Evolutionary conservation across 2,329 filamentous ascomycete species (phyloP).

Genomic region (Aspergillus brunneoviolaceus): DNA sequence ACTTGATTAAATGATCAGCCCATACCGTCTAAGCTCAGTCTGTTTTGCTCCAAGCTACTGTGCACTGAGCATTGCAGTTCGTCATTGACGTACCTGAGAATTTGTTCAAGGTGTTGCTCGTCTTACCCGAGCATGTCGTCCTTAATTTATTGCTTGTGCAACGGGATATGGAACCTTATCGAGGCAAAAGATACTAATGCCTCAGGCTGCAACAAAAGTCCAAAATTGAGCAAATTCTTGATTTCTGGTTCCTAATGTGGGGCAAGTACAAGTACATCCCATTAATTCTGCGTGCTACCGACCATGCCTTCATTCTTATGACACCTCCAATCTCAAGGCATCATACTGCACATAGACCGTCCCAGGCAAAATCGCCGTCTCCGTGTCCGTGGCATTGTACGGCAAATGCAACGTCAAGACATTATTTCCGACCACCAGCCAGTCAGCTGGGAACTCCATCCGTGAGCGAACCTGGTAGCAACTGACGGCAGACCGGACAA

Average conservation of each 20-base stretch:
- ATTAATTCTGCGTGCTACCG: background rate
- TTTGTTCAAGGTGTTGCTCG: too few species aligned
- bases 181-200: background rate
- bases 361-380: constrained; percentile 56
- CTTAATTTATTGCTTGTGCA: too few species aligned
- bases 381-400: constrained; percentile 58
- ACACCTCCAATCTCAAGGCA: constrained; percentile 59
- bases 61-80: too few species aligned
- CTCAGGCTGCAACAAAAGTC: background rate
- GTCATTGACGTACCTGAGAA: too few species aligned
- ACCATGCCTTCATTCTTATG: background rate
- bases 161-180: too few species aligned
- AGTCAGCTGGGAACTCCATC: constrained; percentile 54
- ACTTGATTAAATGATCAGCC: background rate
- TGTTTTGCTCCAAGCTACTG: too few species aligned
- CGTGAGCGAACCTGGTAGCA: constrained; percentile 64
- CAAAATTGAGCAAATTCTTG: background rate
- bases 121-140: too few species aligned
- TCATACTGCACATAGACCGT: constrained; percentile 66
- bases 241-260: background rate
- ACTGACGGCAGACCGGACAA: constrained; percentile 58
- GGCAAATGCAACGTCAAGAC: constrained; percentile 59
- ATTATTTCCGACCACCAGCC: constrained; percentile 56
- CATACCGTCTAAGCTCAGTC: too few species aligned
- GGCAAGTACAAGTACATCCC: background rate